Evolutionary conservation across 495 filamentous ascomycete species (phyloP).

Genomic region (Hypoxylon perforatum): DNA sequence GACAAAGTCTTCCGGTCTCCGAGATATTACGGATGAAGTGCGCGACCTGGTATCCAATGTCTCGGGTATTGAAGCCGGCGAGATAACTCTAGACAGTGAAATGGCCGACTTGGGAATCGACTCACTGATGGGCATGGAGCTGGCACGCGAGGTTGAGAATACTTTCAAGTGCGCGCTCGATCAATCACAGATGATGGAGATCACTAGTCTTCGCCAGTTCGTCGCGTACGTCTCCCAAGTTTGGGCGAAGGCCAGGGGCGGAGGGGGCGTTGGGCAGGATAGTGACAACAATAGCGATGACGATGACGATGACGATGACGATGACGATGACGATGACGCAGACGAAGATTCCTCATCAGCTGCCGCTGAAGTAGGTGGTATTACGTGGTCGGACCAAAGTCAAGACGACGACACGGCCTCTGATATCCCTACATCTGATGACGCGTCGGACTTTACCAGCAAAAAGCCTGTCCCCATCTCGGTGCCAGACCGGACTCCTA

Average conservation of each 20-base stretch:
- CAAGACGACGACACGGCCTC: not conserved
- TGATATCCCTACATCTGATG: not conserved
- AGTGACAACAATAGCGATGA: not conserved
- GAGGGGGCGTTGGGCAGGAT: not conserved
- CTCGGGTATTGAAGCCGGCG: conserved; percentile 56
- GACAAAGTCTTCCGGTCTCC: not conserved
- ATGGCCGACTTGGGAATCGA: conserved; percentile 65
- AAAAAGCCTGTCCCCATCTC: not conserved
- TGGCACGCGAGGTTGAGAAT: conserved; percentile 28
- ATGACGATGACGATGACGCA: not conserved
- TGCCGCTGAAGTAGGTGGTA: too few relatives aligned
- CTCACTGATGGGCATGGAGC: conserved; percentile 66
- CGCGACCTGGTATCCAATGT: conserved; percentile 25
- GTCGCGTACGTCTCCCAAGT: not conserved
- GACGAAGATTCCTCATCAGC: too few relatives aligned
- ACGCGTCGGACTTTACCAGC: not conserved
- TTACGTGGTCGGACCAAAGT: too few relatives aligned
- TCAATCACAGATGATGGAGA: not conserved
- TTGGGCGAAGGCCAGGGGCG: not conserved
- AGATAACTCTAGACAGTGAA: conserved; percentile 51
- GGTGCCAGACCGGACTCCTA: not conserved
- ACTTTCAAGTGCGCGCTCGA: not conserved
- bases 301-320: not conserved
- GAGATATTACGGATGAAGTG: not conserved
- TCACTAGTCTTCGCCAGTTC: not conserved